Conservation (phyloP, 768 basidiomycete genomes). For the Mycena polygramma region DNA sequence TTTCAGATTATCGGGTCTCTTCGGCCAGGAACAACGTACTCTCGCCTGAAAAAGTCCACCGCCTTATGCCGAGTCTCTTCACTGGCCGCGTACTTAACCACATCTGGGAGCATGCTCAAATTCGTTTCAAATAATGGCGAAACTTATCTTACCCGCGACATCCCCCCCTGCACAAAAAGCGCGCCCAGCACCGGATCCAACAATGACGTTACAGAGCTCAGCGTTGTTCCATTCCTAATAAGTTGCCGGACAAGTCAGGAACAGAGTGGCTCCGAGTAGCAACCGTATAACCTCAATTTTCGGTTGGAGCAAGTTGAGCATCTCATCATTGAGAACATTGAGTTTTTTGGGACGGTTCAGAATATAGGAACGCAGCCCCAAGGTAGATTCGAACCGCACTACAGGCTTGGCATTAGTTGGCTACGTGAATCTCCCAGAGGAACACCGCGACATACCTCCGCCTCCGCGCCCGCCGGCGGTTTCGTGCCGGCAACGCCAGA, state of each 20-base stretch:
- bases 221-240: conserved; percentile 81
- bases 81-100: conserved; percentile 64
- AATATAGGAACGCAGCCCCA: conserved; percentile 73
- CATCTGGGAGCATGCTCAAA: conserved; percentile 55
- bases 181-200: conserved; percentile 77
- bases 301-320: conserved; percentile 78
- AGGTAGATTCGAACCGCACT: conserved; percentile 78
- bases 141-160: conserved; percentile 73
- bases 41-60: conserved; percentile 91
- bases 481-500: conserved; percentile 51
- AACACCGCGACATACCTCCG: conserved; percentile 52
- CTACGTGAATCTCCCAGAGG: conserved; percentile 32
- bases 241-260: conserved; percentile 27
- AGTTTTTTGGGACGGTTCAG: conserved; percentile 86
- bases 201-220: conserved; percentile 77
- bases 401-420: conserved; percentile 52
- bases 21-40: conserved; percentile 65
- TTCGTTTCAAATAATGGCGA: conserved; percentile 6
- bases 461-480: conserved; percentile 41
- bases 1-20: conserved; percentile 28
- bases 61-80: conserved; percentile 70
- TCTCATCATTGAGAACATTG: conserved; percentile 85
- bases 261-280: conserved; percentile 24
- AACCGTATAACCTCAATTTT: conserved; percentile 76
- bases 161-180: conserved; percentile 98